Evolutionary conservation across 108 stramenopile genomes (phyloP).

Genomic region (Fistulifera solaris): DNA sequence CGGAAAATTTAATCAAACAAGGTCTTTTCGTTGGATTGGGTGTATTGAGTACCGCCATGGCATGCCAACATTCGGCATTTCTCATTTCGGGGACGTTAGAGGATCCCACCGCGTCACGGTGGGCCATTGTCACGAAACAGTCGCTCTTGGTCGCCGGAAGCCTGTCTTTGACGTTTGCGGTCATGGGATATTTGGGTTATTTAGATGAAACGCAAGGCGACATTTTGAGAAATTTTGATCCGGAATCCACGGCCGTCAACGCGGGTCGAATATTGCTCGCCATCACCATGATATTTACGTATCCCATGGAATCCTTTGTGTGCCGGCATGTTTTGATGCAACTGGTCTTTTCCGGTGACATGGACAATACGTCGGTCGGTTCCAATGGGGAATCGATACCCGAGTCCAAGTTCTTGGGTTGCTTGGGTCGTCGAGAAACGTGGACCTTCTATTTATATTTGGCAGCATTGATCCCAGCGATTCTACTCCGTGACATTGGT

Average conservation of each 20-base stretch:
- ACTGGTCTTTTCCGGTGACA: slow-evolving; percentile 58
- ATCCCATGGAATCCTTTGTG: slow-evolving; percentile 61
- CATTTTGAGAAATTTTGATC: slow-evolving; percentile 69
- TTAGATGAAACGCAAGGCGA: slow-evolving; percentile 67
- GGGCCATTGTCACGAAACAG: slow-evolving; percentile 50
- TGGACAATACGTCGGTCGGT: slow-evolving; percentile 39
- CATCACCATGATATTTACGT: slow-evolving; percentile 81
- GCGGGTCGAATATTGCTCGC: slow-evolving; percentile 53
- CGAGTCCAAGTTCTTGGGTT: slow-evolving; percentile 27
- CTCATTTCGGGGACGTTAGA: slow-evolving; percentile 53
- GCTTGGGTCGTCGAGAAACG: slow-evolving; percentile 33
- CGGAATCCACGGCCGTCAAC: slow-evolving; percentile 40
- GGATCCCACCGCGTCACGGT: slow-evolving; percentile 38
- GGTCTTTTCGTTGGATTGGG: slow-evolving; percentile 76
- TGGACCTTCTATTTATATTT: slow-evolving; percentile 57
- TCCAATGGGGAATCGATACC: slow-evolving; percentile 7
- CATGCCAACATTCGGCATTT: slow-evolving; percentile 82
- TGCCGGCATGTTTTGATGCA: slow-evolving; percentile 65
- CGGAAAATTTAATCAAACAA: slow-evolving; percentile 36
- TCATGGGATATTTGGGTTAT: slow-evolving; percentile 70
- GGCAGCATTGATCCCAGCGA: slow-evolving; percentile 50
- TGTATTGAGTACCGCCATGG: slow-evolving; percentile 69
- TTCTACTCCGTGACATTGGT: slow-evolving; percentile 67
- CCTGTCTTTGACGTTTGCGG: slow-evolving; percentile 47
- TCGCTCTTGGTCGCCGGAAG: slow-evolving; percentile 35